Evolutionary conservation across 2,329 filamentous ascomycete species (phyloP), one percentile per base, ranked within the genome.

Genomic region (Epichloe elymi): DNA sequence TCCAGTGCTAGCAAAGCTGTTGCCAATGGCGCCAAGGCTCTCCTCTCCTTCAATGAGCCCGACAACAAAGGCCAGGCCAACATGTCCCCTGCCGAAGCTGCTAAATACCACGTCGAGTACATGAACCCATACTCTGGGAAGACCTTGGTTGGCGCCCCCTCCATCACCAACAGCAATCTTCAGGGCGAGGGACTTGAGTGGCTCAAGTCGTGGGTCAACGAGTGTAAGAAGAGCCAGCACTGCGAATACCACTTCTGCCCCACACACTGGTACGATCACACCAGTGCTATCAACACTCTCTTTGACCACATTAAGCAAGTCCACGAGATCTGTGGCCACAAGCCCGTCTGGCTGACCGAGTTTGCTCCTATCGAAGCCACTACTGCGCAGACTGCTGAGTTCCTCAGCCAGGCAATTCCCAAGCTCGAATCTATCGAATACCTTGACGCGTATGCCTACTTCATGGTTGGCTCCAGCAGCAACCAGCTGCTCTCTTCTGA

Each of bases 11-110:
- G 73, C 49, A 61, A 65, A 15, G 77, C 78, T 54, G 74, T 85
- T 54, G 58, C 64, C 48, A 63, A 63, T 12, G 83, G 82, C 51
- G 68, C 75, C 56, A 75, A 71, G 55, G 71, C 74, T 58, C 65
- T 86, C 51, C 74, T 86, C 61, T 74, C 74, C 64, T 86, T 85
- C 76, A 88, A 88, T 74, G 83, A 88, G 73, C 80, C 80, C 44
- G 84, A 88, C 65, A 74, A 75, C 55, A 57, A 58, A 12, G 62
- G 62, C n/a, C 82, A 86, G 68, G 70, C 79, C 59, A 78, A 82
- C 70, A 63, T 84, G 63, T 63, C 66, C 23, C 68, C 79, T n/a
- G 58, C 59, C 5, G 62, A 60, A 2, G 80, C 80, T 39, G 80
- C 79, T n/a, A 39, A 63, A 1, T 66, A 65, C 30, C 80, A 80